Base-by-base conservation (phyloP, 169 alveolate genomes). In the Toxoplasma gondii region DNA sequence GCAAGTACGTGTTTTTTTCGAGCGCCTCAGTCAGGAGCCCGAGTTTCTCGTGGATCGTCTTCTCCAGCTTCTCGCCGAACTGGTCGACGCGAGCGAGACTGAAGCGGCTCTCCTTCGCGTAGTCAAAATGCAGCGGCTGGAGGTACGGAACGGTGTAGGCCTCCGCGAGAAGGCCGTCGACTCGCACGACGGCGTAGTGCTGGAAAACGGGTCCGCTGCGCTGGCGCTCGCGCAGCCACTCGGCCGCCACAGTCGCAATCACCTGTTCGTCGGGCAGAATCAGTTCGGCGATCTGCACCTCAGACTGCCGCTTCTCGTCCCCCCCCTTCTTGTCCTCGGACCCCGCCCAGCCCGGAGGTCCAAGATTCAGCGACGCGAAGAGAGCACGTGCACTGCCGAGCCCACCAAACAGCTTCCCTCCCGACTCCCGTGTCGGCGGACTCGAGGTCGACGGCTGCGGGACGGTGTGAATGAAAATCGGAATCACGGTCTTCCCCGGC, bases 401-500 rank as follows among this genome's bases (percentile, higher is more conserved):
- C 34, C 74, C 74, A 1, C 74, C n/a, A 27, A 64, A 64, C 4
- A 64, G 34, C 29, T 64, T 64, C 74, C 9, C 34, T 10, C 74
- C 74, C 74, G 4, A 1, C 29, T 16, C n/a, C 34, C n/a, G 7
- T 16, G 7, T 64, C 7, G 84, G 84, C 44, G 2, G 43, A 36
- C 27, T 31, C 84, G 43, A 4, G 7, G 39, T 17, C 44, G 84
- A 74, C 22, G 9, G 27, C 44, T 12, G 84, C 2, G 45, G 39
- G 27, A 74, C 84, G 45, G 43, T 34, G 44, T 74, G 84, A 36
- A 74, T 74, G 84, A 74, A 74, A 74, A 74, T 74, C n/a, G 84
- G 84, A 19, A 74, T 36, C 27, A 74, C 84, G 12, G n/a, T 74
- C 27, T 74, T 74, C 49, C 84, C 84, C 19, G 39, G 45, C 1